Percentiles rank a stretch among this genome's conserved stretches.
phyloP scores from a whole-genome alignment of 2,329 filamentous ascomycete species.

The Diaporthe vaccinii region DNA sequence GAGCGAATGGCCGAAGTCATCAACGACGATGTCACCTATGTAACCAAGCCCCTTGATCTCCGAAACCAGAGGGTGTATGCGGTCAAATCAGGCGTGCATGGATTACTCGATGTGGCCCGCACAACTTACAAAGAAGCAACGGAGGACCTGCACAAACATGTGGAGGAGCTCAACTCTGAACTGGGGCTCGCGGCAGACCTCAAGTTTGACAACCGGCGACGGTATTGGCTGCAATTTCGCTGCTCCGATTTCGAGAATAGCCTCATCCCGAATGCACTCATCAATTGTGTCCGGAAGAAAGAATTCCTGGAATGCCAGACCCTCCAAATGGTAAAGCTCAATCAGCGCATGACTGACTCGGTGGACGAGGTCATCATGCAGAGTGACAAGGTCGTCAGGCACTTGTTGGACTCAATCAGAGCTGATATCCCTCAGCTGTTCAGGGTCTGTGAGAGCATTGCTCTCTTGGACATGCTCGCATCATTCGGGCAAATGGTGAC shows the following conservation, averaged over 20 bases:
- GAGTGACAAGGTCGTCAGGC: conserved; percentile 82
- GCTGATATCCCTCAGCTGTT: conserved; percentile 81
- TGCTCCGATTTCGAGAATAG: conserved; percentile 72
- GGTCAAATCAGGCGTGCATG: conserved; percentile 79
- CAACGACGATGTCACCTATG: conserved; percentile 85
- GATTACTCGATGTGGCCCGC: conserved; percentile 88
- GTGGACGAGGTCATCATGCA: conserved; percentile 87
- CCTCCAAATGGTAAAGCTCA: conserved; percentile 84
- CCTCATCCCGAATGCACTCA: conserved; percentile 75
- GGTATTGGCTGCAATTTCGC: conserved; percentile 82
- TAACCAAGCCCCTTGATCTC: conserved; percentile 84
- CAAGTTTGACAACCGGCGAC: conserved; percentile 81
- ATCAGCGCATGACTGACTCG: conserved; percentile 81
- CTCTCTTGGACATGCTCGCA: conserved; percentile 86
- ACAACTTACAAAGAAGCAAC: conserved; percentile 92
- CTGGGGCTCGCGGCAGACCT: conserved; percentile 74
- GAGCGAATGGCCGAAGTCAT: conserved; percentile 77
- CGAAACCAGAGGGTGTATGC: conserved; percentile 78
- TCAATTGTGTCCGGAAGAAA: conserved; percentile 82
- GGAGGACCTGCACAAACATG: conserved; percentile 68
- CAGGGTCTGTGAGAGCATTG: conserved; percentile 87
- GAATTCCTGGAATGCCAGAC: conserved; percentile 90
- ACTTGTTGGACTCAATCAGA: conserved; percentile 80
- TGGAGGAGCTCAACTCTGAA: conserved; percentile 76
- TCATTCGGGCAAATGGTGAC: conserved; percentile 83